Evolutionary conservation across 2,329 filamentous ascomycete species (phyloP), one percentile per base, ranked within the genome.

Genomic region (Lizonia empirigonia): DNA sequence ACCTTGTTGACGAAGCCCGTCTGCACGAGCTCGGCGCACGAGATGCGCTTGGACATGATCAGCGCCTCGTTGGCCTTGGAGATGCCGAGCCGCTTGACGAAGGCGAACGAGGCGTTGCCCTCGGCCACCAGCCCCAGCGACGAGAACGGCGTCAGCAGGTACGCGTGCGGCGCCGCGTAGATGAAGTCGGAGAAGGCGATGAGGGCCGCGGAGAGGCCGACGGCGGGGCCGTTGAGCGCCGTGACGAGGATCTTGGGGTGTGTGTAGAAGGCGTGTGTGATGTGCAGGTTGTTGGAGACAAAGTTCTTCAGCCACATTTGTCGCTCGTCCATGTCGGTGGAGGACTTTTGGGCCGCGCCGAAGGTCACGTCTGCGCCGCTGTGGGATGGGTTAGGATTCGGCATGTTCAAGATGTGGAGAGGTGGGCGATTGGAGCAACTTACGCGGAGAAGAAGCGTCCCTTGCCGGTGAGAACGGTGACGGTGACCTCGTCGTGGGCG

Each of bases 171-270:
- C 0, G 88, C 81, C 4, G 69, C 86, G 80, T 97, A 97, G 72
- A 97, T 84, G 78, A 97, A 97, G 78, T 97, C 94, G 19, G 89
- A 89, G 72, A 90, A 89, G 22, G 86, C 87, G 50, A 91, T 79
- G 0, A 97, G 76, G 0, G 93, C 92, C 1, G 93, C 94, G 2
- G 88, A 89, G 24, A 97, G 86, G 5, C 94, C 94, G 44, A 99
- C 82, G 9, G 86, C 91, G 5, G 94, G 94, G 3, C 93, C 94
- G 76, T 97, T 97, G 60, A 97, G 86, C 0, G 90, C 94, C 0
- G 87, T 87, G 53, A 97, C 83, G 19, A 97, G 88, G 75, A 97
- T 89, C 78, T 97, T 97, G 64, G 91, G 90, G 76, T 97, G 94
- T 12, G 86, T 87, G 79, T 94, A 92, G 78, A 97, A 96, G 63